A percentile compares a stretch with the other conserved stretches of the same genome.
These are phyloP conservation scores for Stropharia rugosoannulata DNA, from an alignment of 768 basidiomycete species.

Conservation along the genomic window DNA sequence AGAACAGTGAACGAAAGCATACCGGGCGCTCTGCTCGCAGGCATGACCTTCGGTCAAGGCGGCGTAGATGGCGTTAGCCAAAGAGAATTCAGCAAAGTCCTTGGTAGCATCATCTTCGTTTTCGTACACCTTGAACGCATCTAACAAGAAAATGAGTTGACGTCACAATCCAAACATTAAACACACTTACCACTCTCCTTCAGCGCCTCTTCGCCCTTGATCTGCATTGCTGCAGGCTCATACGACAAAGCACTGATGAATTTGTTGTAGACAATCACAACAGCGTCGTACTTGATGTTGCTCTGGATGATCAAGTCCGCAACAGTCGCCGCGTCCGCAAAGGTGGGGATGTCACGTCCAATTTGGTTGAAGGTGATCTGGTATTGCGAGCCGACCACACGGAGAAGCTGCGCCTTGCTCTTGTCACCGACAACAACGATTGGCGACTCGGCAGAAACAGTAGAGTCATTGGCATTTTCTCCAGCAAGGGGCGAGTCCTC, in stretches of 20 bases:
- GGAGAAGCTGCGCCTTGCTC: constrained; percentile 88
- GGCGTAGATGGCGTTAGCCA: constrained; percentile 95
- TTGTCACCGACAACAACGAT: constrained; percentile 96
- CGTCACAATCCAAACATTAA: neutral
- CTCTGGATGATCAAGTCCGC: constrained; percentile 90
- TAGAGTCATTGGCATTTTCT: constrained; percentile 37
- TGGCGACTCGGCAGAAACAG: constrained; percentile 59
- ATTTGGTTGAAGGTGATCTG: constrained; percentile 95
- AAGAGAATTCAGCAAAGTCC: constrained; percentile 92
- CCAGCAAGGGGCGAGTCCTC: constrained; percentile 49
- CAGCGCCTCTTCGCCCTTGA: constrained; percentile 81
- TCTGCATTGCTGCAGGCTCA: constrained; percentile 71
- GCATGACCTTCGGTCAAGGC: constrained; percentile 94
- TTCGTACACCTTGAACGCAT: constrained; percentile 93
- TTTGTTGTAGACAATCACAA: constrained; percentile 78
- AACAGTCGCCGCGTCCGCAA: constrained; percentile 92
- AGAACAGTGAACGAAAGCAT: constrained; percentile 18
- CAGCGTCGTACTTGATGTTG: constrained; percentile 83
- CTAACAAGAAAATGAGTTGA: constrained; percentile 31
- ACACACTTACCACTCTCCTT: constrained; percentile 70
- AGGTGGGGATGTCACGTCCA: constrained; percentile 95
- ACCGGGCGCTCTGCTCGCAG: constrained; percentile 92
- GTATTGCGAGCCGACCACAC: constrained; percentile 63
- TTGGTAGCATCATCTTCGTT: constrained; percentile 95
- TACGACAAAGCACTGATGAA: constrained; percentile 92